Base-by-base conservation (phyloP, 1,139 yeast genomes). In the Sugiyamaella castrensis region DNA sequence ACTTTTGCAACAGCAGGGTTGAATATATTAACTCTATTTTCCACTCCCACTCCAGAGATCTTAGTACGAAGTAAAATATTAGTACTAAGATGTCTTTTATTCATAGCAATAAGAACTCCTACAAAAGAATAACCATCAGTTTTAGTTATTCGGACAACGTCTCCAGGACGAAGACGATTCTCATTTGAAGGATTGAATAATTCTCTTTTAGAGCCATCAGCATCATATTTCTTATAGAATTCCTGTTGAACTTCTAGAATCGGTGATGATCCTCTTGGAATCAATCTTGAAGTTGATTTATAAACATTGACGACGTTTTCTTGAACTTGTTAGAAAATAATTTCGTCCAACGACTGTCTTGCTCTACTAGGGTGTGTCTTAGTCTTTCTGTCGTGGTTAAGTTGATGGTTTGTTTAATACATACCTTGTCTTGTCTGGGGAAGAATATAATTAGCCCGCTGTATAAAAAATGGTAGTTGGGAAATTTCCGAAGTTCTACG, bases 41-140 rank as follows among this genome's bases (percentile, higher is more conserved):
- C 97, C 43, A 87, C 91, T 48, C 95, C 95, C 15, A 87, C 71
- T 61, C 84, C 84, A 53, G 82, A 76, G 59, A 87, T 74, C 65
- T 84, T 87, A 66, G 88, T 87, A 75, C 97, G 82, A 55, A 89
- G 70, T 51, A 87, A 72, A 27, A 89, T 70, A 56, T 85, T 84
- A 27, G 92, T 77, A 45, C 87, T 88, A 41, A 84, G 71, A 40
- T 80, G 82, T 55, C 79, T 75, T 65, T 89, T 77, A 64, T 84
- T 86, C 54, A 88, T 75, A 53, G 87, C 89, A 44, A 89, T 70
- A 1, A 87, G 79, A 68, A 84, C 82, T 8, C 97, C 97, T 28
- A 82, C 74, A 52, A 86, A 84, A 41, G 81, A 79, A 54, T 87
- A 78, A 53, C 81, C 75, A 64, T 85, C 86, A 58, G 74, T 75